Evolutionary conservation across 495 filamentous ascomycete genomes (phyloP).

Genomic region (Penicillium dipodomyicola): DNA sequence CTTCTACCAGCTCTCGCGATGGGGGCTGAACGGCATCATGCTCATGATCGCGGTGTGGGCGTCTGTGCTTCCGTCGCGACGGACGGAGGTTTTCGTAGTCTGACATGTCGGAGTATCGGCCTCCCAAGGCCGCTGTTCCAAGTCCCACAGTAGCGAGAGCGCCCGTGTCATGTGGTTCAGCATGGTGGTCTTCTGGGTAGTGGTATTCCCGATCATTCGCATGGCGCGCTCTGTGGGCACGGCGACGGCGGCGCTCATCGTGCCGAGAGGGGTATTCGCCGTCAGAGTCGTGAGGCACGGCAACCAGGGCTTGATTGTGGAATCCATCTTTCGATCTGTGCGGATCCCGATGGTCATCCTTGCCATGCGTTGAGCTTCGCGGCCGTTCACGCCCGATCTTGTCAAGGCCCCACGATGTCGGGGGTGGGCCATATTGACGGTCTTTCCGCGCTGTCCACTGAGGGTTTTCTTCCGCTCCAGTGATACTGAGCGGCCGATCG

Average conservation of each 20-base stretch:
- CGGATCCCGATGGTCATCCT: constrained; percentile 32
- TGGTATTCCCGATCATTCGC: constrained; percentile 23
- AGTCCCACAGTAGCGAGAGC: constrained; percentile 28
- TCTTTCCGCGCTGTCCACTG: constrained; percentile 46
- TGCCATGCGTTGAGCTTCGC: constrained; percentile 31
- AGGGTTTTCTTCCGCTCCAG: constrained; percentile 55
- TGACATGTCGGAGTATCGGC: constrained; percentile 39
- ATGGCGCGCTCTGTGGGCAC: constrained; percentile 29
- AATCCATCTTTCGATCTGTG: constrained; percentile 30
- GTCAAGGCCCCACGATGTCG: constrained; percentile 61
- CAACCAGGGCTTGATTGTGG: constrained; percentile 37
- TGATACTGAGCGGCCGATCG: constrained; percentile 64
- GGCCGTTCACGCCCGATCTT: constrained; percentile 46
- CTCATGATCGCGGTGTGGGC: constrained; percentile 6
- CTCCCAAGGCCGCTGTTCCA: constrained; percentile 42
- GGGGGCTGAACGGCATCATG: constrained; percentile 15
- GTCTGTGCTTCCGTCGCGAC: constrained; percentile 14
- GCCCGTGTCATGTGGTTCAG: constrained; percentile 19
- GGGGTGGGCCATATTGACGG: constrained; percentile 54
- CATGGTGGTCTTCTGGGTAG: constrained; percentile 30
- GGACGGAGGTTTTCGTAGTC: constrained; percentile 31
- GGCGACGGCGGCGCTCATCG: constrained; percentile 25
- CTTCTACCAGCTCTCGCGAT: constrained; percentile 17
- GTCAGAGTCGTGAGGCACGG: constrained; percentile 41
- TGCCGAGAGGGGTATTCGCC: constrained; percentile 36